These are phyloP conservation scores for Leccinum olivaceopallidum DNA, from an alignment of 768 basidiomycete genomes.

Conservation along the genomic window DNA sequence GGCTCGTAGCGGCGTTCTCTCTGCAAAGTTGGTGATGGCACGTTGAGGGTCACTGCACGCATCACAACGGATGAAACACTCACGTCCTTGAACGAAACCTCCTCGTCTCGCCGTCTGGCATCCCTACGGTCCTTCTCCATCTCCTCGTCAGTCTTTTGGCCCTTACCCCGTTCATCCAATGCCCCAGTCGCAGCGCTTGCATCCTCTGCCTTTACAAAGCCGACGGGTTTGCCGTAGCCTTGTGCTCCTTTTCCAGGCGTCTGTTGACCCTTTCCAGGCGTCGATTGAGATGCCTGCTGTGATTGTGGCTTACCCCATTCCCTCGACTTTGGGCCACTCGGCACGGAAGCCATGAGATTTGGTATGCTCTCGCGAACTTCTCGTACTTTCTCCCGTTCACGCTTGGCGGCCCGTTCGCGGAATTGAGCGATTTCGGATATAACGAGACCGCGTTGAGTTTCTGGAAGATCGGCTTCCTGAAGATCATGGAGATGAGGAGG, in stretches of 20 bases:
- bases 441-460: conserved; percentile 88
- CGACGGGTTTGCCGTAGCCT: conserved; percentile 75
- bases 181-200: conserved; percentile 38
- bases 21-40: conserved; percentile 39
- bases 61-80: conserved; percentile 33
- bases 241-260: conserved; percentile 70
- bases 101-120: conserved; percentile 73
- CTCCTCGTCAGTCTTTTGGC: conserved; percentile 81
- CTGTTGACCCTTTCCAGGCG: conserved; percentile 42
- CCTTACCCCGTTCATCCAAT: conserved; percentile 38
- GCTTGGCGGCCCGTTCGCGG: conserved; percentile 89
- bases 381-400: conserved; percentile 84
- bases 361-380: conserved; percentile 68
- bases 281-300: conserved; percentile 37
- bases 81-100: conserved; percentile 84
- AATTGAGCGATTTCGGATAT: conserved; percentile 97
- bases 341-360: conserved; percentile 40
- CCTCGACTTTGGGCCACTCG: conserved; percentile 74
- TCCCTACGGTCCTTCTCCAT: conserved; percentile 82
- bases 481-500: conserved; percentile 97
- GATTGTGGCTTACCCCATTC: conserved; percentile 70
- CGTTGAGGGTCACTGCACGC: conserved; percentile 1
- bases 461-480: conserved; percentile 94
- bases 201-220: conserved; percentile 77
- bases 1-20: conserved; percentile 93